Conservation (phyloP, 2,329 filamentous ascomycete genomes). For the Claviceps pazoutovae region DNA sequence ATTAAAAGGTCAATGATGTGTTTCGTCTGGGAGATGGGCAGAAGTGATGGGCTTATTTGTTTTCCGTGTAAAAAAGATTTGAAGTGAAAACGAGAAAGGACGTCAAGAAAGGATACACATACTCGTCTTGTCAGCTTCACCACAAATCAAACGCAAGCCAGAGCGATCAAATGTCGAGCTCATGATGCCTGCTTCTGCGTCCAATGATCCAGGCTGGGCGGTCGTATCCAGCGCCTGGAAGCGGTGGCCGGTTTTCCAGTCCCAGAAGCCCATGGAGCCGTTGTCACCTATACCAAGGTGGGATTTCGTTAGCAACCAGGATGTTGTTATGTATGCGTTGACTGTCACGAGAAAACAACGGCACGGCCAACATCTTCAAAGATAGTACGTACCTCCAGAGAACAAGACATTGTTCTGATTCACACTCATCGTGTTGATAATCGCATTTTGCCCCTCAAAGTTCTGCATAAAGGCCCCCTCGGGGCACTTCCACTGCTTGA, state of each 20-base stretch:
- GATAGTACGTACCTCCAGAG: conserved; percentile 48
- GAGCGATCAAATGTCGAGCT: conserved; percentile 84
- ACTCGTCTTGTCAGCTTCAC: conserved; percentile 93
- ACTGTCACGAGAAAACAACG: background rate
- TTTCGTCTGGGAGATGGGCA: conserved; percentile 11
- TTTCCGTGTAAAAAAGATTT: too few relatives aligned
- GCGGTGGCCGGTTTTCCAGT: conserved; percentile 91
- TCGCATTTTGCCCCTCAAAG: conserved; percentile 89
- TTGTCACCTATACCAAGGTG: conserved; percentile 50
- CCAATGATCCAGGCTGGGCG: conserved; percentile 84
- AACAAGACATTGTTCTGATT: conserved; percentile 95
- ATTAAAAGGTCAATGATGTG: conserved; percentile 28
- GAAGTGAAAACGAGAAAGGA: background rate
- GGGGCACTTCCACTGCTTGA: conserved; percentile 99
- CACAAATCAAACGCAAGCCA: conserved; percentile 77
- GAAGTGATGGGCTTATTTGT: too few relatives aligned
- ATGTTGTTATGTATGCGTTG: background rate
- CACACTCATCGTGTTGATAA: conserved; percentile 86
- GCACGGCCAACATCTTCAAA: too few relatives aligned
- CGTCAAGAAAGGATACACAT: conserved; percentile 15
- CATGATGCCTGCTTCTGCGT: conserved; percentile 92
- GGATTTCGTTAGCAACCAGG: background rate
- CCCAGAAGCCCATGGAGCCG: conserved; percentile 94
- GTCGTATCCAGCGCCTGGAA: conserved; percentile 86
- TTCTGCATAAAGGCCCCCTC: conserved; percentile 99